Evolutionary conservation across 1,284 basidiomycete genomes (phyloP), one percentile per base, ranked within the genome.

Genomic region (Prillingera fragicola): DNA sequence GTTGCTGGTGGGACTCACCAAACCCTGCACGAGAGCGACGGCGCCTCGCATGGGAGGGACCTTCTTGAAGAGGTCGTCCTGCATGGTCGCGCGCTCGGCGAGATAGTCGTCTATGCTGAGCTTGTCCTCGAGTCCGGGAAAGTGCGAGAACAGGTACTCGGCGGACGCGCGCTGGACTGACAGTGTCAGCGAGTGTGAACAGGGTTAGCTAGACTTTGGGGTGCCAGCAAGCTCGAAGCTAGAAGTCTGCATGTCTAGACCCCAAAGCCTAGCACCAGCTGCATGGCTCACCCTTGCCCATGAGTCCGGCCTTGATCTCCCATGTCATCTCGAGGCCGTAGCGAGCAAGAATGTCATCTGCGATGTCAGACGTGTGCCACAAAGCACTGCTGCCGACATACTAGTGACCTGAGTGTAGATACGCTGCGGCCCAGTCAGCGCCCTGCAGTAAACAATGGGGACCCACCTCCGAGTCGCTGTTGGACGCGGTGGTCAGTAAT

Each of bases 231-330:
- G n/a, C n/a, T n/a, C n/a, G n/a, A n/a, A n/a, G n/a, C n/a, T n/a
- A n/a, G n/a, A n/a, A n/a, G n/a, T n/a, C n/a, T n/a, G n/a, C n/a
- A n/a, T n/a, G n/a, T n/a, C n/a, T n/a, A n/a, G n/a, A n/a, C n/a
- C n/a, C n/a, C n/a, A n/a, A n/a, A n/a, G n/a, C 5, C 9, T 35
- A 35, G 13, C 21, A 37, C 7, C n/a, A 8, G n/a, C 22, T 10
- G 18, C 36, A 33, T 23, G 9, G 56, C 59, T 43, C 41, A 69
- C 69, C 57, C 37, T 67, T 69, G 28, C 71, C 70, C 70, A 73
- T 73, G 13, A 68, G 50, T 3, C 68, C 65, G 15, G 65, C 45
- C 54, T 73, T 73, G 57, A 71, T 66, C 44, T 65, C 67, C 71
- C 70, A 71, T 2, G 64, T 64, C 58, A 70, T 65, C 38, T 49